These are phyloP conservation scores for Candida hispaniensis DNA, from an alignment of 805 yeast species.

Conservation along the genomic window DNA sequence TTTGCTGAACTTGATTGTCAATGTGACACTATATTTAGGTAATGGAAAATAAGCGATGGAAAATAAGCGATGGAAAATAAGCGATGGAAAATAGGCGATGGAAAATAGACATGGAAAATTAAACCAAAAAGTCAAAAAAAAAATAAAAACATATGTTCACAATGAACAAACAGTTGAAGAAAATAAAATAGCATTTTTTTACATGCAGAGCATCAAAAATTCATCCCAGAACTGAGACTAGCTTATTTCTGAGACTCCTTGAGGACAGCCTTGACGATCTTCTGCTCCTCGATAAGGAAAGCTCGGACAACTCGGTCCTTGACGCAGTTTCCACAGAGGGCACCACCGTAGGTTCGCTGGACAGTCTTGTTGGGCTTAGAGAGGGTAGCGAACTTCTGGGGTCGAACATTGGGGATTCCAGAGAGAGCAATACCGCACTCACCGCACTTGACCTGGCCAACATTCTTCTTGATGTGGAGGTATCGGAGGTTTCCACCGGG, in stretches of 20 bases:
- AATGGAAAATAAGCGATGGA: no score
- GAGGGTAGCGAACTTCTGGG: slow-evolving; percentile 92
- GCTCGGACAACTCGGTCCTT: slow-evolving; percentile 99
- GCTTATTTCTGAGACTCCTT: slow-evolving; percentile 87
- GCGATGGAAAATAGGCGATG: no score
- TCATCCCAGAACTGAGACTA: no score
- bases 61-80: no score
- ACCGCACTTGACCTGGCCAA: slow-evolving; percentile 65
- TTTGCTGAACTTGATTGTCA: no score
- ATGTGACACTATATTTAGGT: no score
- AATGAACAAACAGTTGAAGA: no score
- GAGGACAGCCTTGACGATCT: slow-evolving; percentile 98
- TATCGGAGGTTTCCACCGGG: slow-evolving; percentile 99
- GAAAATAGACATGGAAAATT: no score
- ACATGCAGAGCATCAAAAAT: no score
- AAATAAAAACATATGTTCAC: no score
- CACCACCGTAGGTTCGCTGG: slow-evolving; percentile 99
- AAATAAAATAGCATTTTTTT: no score
- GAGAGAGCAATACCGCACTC: slow-evolving; percentile 61
- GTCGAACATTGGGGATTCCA: slow-evolving; percentile 92
- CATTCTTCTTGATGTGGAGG: slow-evolving; percentile 91
- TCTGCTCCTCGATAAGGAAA: slow-evolving; percentile 99
- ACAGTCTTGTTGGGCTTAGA: slow-evolving; percentile 97
- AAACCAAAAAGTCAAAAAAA: no score
- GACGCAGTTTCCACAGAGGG: slow-evolving; percentile 93